Evolutionary conservation across 192 early-diverging fungal species (phyloP).

Genomic region (Backusella liffmaniae): DNA sequence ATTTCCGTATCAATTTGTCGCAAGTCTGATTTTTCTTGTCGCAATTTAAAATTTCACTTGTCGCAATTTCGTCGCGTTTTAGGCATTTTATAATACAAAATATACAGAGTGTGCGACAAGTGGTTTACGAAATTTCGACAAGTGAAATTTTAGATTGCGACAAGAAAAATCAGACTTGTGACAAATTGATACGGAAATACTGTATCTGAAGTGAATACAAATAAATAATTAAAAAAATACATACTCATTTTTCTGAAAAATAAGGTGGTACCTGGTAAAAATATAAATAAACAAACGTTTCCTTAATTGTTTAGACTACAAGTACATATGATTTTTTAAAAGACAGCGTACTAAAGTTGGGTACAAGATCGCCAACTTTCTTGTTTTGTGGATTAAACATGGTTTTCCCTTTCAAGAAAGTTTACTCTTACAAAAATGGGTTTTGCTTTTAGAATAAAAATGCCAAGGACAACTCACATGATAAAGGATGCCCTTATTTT

Average conservation of each 20-base stretch:
- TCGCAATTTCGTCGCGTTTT: too few species aligned
- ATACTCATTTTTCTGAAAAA: not conserved
- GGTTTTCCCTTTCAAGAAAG: not conserved
- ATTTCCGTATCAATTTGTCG: too few species aligned
- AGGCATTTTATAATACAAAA: too few species aligned
- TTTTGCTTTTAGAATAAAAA: not conserved
- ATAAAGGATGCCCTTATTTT: not conserved
- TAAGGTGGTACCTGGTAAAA: not conserved
- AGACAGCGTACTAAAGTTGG: not conserved
- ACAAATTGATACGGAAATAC: too few species aligned
- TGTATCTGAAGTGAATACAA: not conserved
- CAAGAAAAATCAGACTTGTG: too few species aligned
- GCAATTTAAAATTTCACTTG: too few species aligned
- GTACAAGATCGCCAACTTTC: not conserved
- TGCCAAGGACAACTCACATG: not conserved
- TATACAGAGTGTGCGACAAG: too few species aligned
- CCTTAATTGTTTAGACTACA: not conserved
- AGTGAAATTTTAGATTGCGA: too few species aligned
- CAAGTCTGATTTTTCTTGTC: too few species aligned
- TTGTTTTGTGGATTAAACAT: conserved; percentile 1
- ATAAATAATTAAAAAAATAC: not conserved
- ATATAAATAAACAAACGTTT: not conserved
- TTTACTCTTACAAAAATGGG: not conserved
- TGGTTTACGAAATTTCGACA: too few species aligned
- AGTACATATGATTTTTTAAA: not conserved